Conservation (phyloP, 2,329 filamentous ascomycete species). For the Acarospora socialis region DNA sequence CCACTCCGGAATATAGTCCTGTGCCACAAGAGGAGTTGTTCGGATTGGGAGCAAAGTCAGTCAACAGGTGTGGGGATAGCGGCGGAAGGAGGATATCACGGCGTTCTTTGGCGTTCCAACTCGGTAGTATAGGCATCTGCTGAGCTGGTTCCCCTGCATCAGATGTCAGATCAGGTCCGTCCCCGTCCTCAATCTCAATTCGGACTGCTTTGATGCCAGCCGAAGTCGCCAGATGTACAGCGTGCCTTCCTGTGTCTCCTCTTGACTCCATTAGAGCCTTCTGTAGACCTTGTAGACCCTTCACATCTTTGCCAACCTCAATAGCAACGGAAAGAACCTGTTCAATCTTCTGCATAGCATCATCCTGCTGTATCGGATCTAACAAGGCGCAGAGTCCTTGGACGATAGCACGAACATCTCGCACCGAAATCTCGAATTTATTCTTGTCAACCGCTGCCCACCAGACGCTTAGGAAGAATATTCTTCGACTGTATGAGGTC, state of each 20-base stretch:
- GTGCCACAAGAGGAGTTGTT: slow-evolving; percentile 2
- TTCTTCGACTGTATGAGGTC: slow-evolving; percentile 1
- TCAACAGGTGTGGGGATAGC: background rate
- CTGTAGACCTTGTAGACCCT: slow-evolving; percentile 2
- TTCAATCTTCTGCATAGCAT: slow-evolving; percentile 2
- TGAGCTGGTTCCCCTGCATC: background rate
- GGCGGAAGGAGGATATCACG: background rate
- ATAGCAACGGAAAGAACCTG: slow-evolving; percentile 5
- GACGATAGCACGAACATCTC: slow-evolving; percentile 2
- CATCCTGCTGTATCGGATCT: slow-evolving; percentile 6
- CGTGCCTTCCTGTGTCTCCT: no score
- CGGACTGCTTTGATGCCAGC: slow-evolving; percentile 3
- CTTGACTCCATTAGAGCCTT: background rate
- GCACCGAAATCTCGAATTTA: slow-evolving; percentile 5
- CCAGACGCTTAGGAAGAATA: slow-evolving; percentile 5
- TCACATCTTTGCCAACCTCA: slow-evolving; percentile 3
- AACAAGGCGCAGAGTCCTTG: slow-evolving; percentile 6
- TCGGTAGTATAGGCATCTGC: no score
- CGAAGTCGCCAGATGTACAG: slow-evolving; percentile 3
- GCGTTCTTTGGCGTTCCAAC: no score
- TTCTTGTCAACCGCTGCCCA: slow-evolving; percentile 7
- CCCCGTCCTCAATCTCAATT: background rate
- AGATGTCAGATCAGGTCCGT: background rate
- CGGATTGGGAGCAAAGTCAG: background rate
- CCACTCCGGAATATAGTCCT: slow-evolving; percentile 1